Evolutionary conservation across 495 filamentous ascomycete genomes (phyloP).

Genomic region (Pseudomonodictys pantanalensis): DNA sequence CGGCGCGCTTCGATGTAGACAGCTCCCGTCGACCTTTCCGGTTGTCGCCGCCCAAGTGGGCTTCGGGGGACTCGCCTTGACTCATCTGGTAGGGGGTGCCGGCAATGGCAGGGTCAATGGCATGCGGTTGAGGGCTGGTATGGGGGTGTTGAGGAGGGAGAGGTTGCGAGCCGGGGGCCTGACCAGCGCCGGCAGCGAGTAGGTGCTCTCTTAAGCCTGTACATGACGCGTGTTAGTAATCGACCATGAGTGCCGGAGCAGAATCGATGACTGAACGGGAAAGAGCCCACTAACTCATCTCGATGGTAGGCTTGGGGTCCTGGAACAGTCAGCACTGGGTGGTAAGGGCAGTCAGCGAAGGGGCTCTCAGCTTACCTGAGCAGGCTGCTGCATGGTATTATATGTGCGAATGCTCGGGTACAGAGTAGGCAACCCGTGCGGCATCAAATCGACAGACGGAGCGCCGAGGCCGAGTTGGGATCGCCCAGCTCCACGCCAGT

Average conservation of each 20-base stretch:
- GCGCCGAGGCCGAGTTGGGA: slow-evolving; percentile 18
- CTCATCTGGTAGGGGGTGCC: slow-evolving; percentile 37
- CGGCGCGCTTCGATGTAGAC: slow-evolving; percentile 90
- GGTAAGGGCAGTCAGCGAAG: slow-evolving; percentile 2
- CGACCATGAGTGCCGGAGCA: neutral
- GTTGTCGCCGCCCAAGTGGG: slow-evolving; percentile 29
- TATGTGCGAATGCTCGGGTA: slow-evolving; percentile 30
- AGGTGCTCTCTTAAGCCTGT: slow-evolving; percentile 45
- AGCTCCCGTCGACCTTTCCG: slow-evolving; percentile 75
- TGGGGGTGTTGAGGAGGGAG: slow-evolving; percentile 17
- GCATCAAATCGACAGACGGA: slow-evolving; percentile 26
- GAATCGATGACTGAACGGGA: neutral
- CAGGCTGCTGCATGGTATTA: slow-evolving; percentile 26
- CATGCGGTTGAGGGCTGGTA: slow-evolving; percentile 36
- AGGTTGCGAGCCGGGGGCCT: slow-evolving; percentile 14
- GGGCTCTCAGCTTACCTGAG: slow-evolving; percentile 31
- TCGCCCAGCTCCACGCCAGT: neutral
- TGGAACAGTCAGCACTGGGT: slow-evolving; percentile 27
- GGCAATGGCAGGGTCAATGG: slow-evolving; percentile 42
- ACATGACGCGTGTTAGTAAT: slow-evolving; percentile 27
- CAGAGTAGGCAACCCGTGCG: slow-evolving; percentile 26
- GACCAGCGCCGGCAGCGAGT: slow-evolving; percentile 39
- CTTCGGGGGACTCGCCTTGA: slow-evolving; percentile 35
- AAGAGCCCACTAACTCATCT: slow-evolving; percentile 32
- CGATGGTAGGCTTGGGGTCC: slow-evolving; percentile 32